Conservation (phyloP, 495 filamentous ascomycete genomes). For the Annulohypoxylon nitens region DNA sequence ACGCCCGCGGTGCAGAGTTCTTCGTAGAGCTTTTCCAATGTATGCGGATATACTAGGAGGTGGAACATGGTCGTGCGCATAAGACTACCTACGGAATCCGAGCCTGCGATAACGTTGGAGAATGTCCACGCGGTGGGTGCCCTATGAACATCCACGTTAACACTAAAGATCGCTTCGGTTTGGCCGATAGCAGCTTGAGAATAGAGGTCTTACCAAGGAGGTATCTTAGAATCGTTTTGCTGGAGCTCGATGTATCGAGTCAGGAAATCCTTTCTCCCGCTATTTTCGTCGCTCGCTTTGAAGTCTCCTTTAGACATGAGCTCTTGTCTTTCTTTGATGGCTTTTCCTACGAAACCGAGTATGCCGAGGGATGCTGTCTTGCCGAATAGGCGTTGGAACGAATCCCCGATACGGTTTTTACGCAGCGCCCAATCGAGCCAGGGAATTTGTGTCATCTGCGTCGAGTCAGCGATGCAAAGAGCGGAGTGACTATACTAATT, state of each 20-base stretch:
- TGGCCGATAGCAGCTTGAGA: not conserved
- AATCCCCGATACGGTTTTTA: constrained; percentile 16
- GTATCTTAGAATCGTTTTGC: not conserved
- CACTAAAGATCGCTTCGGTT: not conserved
- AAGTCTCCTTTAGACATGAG: not conserved
- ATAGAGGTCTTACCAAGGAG: not conserved
- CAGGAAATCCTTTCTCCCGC: constrained; percentile 7
- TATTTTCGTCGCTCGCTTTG: not conserved
- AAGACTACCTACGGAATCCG: constrained; percentile 68
- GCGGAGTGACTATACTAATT: too few relatives aligned
- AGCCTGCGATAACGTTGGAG: constrained; percentile 68
- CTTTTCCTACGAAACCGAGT: constrained; percentile 10
- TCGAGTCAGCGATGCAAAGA: not conserved
- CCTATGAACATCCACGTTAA: constrained; percentile 20
- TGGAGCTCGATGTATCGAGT: constrained; percentile 8
- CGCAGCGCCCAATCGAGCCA: constrained; percentile 51
- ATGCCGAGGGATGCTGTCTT: constrained; percentile 12
- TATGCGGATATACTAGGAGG: constrained; percentile 57
- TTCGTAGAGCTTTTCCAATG: constrained; percentile 55
- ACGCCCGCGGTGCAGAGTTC: constrained; percentile 54
- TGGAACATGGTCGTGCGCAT: constrained; percentile 65
- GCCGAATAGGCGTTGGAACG: not conserved
- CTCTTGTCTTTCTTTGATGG: constrained; percentile 10
- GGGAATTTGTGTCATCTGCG: constrained; percentile 56
- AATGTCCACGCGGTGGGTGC: constrained; percentile 52